Evolutionary conservation across 345 rosid species (phyloP).

Genomic region (Leavenworthia alabamica): DNA sequence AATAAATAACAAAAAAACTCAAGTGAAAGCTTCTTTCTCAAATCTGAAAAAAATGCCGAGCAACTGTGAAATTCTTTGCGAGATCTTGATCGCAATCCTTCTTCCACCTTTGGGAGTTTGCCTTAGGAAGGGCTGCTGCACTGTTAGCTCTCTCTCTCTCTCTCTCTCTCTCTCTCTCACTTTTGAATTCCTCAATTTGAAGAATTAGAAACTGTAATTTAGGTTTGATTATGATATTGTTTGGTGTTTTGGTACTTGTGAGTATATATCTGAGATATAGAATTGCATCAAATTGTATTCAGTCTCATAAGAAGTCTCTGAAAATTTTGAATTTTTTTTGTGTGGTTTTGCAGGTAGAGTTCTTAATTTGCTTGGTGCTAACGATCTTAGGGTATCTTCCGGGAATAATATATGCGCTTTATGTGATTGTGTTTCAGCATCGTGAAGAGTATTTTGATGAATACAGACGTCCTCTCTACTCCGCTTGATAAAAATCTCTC

Average conservation of each 20-base stretch:
- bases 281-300: background rate
- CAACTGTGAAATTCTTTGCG: constrained; percentile 64
- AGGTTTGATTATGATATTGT: background rate
- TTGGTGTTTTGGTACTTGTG: background rate
- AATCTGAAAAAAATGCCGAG: constrained; percentile 45
- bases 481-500: constrained; percentile 19
- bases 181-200: background rate
- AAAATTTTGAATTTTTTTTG: background rate
- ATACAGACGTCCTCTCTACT: constrained; percentile 71
- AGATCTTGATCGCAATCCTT: constrained; percentile 68
- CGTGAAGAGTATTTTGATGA: constrained; percentile 83
- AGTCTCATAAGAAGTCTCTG: no score
- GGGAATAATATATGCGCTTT: constrained; percentile 87
- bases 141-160: constrained; percentile 42
- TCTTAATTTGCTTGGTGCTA: constrained; percentile 63
- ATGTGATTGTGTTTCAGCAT: constrained; percentile 73
- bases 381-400: constrained; percentile 86
- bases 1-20: no score
- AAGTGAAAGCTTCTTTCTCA: background rate
- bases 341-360: constrained; percentile 55
- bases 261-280: background rate
- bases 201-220: background rate
- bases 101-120: constrained; percentile 91
- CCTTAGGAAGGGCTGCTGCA: constrained; percentile 86
- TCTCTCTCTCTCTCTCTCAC: no score